Evolutionary conservation across 192 early-diverging fungal species (phyloP).

Genomic region (Glomus cerebriforme): DNA sequence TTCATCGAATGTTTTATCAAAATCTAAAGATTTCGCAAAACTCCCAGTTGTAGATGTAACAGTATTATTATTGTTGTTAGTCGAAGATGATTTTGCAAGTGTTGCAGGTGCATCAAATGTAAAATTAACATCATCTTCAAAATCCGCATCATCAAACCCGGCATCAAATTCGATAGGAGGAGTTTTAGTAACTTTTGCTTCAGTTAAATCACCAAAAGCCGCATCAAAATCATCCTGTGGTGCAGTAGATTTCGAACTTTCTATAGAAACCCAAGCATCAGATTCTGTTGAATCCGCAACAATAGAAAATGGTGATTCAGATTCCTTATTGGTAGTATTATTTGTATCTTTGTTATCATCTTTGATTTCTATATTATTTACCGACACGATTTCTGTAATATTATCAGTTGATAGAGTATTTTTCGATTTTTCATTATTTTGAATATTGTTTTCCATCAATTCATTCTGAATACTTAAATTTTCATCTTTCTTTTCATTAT

Average conservation of each 20-base stretch:
- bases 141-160: conserved; percentile 15
- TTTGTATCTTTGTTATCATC: neutral
- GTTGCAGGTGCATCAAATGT: conserved; percentile 20
- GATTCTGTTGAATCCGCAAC: neutral
- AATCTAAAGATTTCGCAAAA: conserved; percentile 8
- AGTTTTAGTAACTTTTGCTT: conserved; percentile 16
- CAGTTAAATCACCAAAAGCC: conserved; percentile 21
- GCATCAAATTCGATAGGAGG: conserved; percentile 29
- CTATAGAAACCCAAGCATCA: conserved; percentile 1
- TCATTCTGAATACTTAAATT: neutral
- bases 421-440: neutral
- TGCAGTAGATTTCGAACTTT: neutral
- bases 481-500: neutral
- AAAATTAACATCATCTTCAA: conserved; percentile 20
- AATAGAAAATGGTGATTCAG: neutral
- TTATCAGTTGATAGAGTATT: neutral
- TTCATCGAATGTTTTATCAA: conserved; percentile 27
- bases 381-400: neutral
- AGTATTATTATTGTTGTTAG: neutral
- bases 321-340: neutral
- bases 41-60: neutral
- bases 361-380: neutral
- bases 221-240: conserved; percentile 22
- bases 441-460: neutral
- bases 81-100: neutral